Evolutionary conservation across 352 stramenopile genomes (phyloP).

Genomic region (Pythium aristosporum): DNA sequence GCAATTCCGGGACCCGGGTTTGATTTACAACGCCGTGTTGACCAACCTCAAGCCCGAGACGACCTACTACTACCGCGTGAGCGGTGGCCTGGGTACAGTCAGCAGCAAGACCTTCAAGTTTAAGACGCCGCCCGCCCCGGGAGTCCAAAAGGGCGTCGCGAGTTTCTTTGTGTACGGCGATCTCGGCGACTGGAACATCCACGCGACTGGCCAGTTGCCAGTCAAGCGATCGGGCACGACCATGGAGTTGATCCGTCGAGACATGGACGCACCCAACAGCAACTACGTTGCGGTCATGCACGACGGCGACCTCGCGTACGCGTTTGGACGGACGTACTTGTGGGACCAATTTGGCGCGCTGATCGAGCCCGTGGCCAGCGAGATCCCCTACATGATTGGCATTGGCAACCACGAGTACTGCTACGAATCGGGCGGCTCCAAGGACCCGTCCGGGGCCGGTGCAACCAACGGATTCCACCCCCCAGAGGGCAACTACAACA

Average conservation of each 20-base stretch:
- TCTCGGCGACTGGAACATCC: no score
- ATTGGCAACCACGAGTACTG: conserved; percentile 33
- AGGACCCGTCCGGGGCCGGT: conserved; percentile 16
- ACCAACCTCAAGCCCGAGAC: conserved; percentile 20
- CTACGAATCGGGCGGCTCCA: conserved; percentile 15
- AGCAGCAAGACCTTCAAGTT: conserved; percentile 23
- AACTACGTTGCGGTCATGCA: conserved; percentile 60
- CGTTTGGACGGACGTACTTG: conserved; percentile 42
- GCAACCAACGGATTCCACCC: conserved; percentile 17
- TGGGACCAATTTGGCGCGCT: conserved; percentile 74
- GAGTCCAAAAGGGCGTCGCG: conserved; percentile 15
- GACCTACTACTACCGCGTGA: conserved; percentile 34
- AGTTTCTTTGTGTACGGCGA: conserved; percentile 59
- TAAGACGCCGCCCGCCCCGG: conserved; percentile 21
- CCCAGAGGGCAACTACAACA: conserved; percentile 15
- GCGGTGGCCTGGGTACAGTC: conserved; percentile 15
- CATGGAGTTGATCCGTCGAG: no score
- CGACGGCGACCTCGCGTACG: conserved; percentile 73
- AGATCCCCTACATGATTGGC: conserved; percentile 63
- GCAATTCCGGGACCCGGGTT: conserved; percentile 33
- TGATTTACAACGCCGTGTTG: conserved; percentile 35
- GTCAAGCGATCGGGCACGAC: no score
- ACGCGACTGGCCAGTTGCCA: no score
- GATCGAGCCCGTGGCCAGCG: conserved; percentile 57
- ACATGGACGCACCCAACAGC: no score